Base-by-base conservation (phyloP, 805 yeast genomes). In the Pichia manshurica region DNA sequence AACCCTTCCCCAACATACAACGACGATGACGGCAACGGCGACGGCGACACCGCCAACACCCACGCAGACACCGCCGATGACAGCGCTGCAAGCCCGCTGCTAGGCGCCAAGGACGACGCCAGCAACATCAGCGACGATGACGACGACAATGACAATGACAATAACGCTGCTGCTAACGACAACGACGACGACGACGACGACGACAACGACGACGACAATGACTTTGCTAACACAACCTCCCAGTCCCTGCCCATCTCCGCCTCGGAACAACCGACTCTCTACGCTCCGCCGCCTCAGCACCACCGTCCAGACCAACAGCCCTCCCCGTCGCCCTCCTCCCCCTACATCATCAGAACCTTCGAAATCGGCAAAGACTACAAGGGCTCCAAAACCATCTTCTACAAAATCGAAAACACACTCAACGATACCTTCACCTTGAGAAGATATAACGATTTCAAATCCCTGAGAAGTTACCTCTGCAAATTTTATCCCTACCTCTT, bases 371-470 rank as follows among this genome's bases (percentile, higher is more conserved):
- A 52, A 28, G 66, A 63, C 49, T 56, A 53, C 46, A 56, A 53
- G 39, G 56, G 65, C 63, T 33, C 63, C 16, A 55, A 58, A 33
- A 60, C 67, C 0, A 63, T 66, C 4, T 66, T 56, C 39, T 66
- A 66, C 50, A 51, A 53, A 47, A 62, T 66, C 20, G 57, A 61
- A 40, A 40, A 47, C 28, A 32, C 40, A 5, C 29, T 17, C 2
- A 45, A 39, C 19, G 31, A 50, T n/a, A 44, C 53, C 21, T 40
- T 45, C n/a, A 56, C 60, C 2, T 74, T 88, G 33, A 73, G 99
- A 59, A 74, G 98, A 42, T 93, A 93, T 62, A 84, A 96, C 8
- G 99, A 93, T 64, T 93, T 93, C 60, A 95, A 82, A 56, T 81
- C 90, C 35, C 72, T 93, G 33, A 73, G 96, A 48, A 81, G 79